phyloP scores from a whole-genome alignment of 805 yeast species.

The Metschnikowia dekortorum region DNA sequence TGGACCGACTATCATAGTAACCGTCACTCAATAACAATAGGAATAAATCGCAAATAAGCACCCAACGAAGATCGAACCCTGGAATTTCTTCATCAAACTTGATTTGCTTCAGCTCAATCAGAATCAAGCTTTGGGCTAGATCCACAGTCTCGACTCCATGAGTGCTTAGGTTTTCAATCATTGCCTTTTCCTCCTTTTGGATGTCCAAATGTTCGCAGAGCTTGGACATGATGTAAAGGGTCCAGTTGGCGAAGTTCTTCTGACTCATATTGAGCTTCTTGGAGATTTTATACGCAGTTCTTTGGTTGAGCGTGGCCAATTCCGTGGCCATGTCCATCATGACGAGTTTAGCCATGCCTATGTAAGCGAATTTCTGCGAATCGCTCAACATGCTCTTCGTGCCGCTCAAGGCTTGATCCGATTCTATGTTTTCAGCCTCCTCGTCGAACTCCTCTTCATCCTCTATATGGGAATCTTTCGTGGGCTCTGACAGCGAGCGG shows the following conservation, averaged over 20 bases:
- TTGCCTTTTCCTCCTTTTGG: constrained; percentile 65
- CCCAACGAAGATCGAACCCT: constrained; percentile 78
- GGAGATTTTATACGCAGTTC: constrained; percentile 51
- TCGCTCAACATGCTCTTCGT: constrained; percentile 81
- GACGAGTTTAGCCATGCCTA: constrained; percentile 74
- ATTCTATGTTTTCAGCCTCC: constrained; percentile 42
- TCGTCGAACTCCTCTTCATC: constrained; percentile 28
- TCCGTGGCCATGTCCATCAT: constrained; percentile 78
- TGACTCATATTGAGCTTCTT: constrained; percentile 63
- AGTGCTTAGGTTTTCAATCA: constrained; percentile 81
- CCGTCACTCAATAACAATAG: constrained; percentile 77
- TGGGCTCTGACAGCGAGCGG: constrained; percentile 9
- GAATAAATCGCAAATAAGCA: constrained; percentile 86
- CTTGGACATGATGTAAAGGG: constrained; percentile 62
- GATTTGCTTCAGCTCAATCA: constrained; percentile 22
- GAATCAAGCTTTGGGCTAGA: constrained; percentile 57
- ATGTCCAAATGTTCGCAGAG: constrained; percentile 81
- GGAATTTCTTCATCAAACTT: constrained; percentile 11
- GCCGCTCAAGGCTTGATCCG: constrained; percentile 66
- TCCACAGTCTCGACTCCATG: constrained; percentile 81
- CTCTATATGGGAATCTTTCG: constrained; percentile 25
- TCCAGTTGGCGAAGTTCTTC: constrained; percentile 81
- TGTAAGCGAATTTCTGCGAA: constrained; percentile 85
- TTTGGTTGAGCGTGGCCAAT: constrained; percentile 55
- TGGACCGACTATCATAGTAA: constrained; percentile 82